These are phyloP conservation scores for Chalciporus pseudorubinellus DNA, from an alignment of 768 basidiomycete genomes.

Conservation along the genomic window DNA sequence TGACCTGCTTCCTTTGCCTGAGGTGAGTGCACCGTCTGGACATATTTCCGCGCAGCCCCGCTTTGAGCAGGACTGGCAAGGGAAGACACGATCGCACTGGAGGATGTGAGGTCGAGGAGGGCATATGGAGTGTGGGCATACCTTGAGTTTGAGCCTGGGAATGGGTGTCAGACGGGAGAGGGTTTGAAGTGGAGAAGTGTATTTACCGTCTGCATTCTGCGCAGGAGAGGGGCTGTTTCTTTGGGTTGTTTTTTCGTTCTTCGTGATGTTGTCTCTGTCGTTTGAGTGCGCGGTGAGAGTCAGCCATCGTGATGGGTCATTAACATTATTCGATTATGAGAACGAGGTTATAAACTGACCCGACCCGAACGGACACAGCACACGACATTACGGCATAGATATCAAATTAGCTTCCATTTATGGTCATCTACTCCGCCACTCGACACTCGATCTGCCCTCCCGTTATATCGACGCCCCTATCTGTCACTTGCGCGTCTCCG, in stretches of 20 bases:
- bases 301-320: not conserved
- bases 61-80: constrained; percentile 66
- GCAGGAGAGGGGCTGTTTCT: constrained; percentile 53
- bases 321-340: too few relatives aligned
- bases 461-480: constrained; percentile 18
- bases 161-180: not conserved
- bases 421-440: not conserved
- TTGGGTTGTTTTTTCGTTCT: constrained; percentile 15
- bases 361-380: constrained; percentile 23
- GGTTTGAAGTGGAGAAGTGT: not conserved
- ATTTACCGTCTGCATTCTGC: constrained; percentile 60
- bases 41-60: constrained; percentile 63
- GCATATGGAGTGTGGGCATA: constrained; percentile 16
- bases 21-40: constrained; percentile 60
- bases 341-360: constrained; percentile 10
- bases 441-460: not conserved
- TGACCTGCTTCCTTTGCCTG: constrained; percentile 62
- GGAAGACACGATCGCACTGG: constrained; percentile 64
- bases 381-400: not conserved
- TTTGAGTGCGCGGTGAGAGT: constrained; percentile 41
- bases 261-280: constrained; percentile 41
- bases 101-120: not conserved
- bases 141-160: constrained; percentile 54
- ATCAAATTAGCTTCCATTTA: not conserved
- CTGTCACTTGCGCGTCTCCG: constrained; percentile 31